Base-by-base conservation (phyloP, 176 grass and related monocot species). In the Carex myosuroides region DNA sequence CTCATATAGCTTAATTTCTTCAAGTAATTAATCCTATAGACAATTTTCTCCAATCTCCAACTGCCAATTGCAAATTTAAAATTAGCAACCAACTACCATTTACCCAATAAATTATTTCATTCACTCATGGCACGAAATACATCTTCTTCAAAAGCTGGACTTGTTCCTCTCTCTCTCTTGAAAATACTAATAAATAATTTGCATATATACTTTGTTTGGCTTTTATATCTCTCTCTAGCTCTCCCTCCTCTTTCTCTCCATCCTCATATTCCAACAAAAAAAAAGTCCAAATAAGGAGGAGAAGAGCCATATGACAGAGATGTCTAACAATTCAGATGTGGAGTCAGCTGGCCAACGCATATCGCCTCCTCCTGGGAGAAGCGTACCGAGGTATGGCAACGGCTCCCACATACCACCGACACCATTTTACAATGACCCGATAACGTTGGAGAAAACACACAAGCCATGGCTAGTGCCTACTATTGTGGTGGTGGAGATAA, bases 391-490 rank as follows among this genome's bases (percentile, higher is more conserved):
- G 42, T 69, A 83, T 32, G 50, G 50, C 18, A 87, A 56, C 22
- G 81, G 46, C 26, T 8, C 55, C 60, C 21, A 83, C 75, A 50
- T 60, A 74, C 12, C 57, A 32, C 87, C 70, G 30, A 76, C 73
- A 65, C 81, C 89, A 60, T 97, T 91, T 90, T 90, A 91, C 94
- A 86, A 87, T 84, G 84, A 90, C 81, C 69, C 85, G 12, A 75
- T 63, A 52, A 76, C 65, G 37, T 59, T 57, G 18, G 89, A 91
- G 75, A 88, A 84, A 67, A 66, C 61, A 46, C 87, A 92, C 90
- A 85, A 81, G 64, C 73, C 94, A 59, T 97, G 94, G 94, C 61
- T 93, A 22, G 87, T 97, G 74, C 94, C 94, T 37, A 2, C 88
- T 50, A 84, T 97, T 61, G 87, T 91, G 80, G 21, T 90, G 32